phyloP scores from a whole-genome alignment of 176 grass and related monocot species.

The Cocos nucifera region DNA sequence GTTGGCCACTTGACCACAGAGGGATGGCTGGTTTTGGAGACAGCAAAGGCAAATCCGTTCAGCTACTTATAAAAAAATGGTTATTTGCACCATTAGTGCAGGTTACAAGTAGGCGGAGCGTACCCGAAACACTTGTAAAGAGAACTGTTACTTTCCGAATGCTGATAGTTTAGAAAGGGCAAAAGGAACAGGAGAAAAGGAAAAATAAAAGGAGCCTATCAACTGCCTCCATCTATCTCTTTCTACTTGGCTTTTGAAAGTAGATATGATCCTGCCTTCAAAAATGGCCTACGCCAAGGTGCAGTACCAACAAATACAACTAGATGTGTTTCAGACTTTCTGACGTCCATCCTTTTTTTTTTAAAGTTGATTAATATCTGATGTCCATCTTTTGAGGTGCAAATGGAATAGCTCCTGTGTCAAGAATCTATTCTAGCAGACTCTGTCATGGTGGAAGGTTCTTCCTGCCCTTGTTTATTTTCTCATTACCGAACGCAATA shows the following conservation, averaged over 20 bases:
- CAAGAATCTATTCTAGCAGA: too few relatives aligned
- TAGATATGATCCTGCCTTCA: background rate
- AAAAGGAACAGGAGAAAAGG: background rate
- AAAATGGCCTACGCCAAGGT: too few relatives aligned
- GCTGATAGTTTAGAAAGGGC: constrained; percentile 21
- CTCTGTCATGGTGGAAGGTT: too few relatives aligned
- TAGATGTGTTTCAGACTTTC: too few relatives aligned
- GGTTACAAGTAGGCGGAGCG: constrained; percentile 1
- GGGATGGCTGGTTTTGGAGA: background rate
- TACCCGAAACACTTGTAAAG: constrained; percentile 6
- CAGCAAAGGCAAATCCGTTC: too few relatives aligned
- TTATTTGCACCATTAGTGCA: constrained; percentile 3
- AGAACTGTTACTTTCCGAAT: constrained; percentile 27
- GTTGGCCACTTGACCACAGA: background rate
- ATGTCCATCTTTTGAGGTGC: too few relatives aligned
- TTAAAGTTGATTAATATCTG: too few relatives aligned
- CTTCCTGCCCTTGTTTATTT: too few relatives aligned
- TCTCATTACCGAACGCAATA: too few relatives aligned
- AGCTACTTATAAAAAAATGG: background rate
- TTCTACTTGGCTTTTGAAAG: constrained; percentile 29
- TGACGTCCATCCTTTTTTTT: too few relatives aligned
- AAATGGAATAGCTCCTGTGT: too few relatives aligned
- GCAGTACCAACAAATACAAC: too few relatives aligned
- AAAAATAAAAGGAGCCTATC: constrained; percentile 9
- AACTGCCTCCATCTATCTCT: constrained; percentile 22